Evolutionary conservation across 2,329 filamentous ascomycete genomes (phyloP).

Genomic region (Aspergillus niger): DNA sequence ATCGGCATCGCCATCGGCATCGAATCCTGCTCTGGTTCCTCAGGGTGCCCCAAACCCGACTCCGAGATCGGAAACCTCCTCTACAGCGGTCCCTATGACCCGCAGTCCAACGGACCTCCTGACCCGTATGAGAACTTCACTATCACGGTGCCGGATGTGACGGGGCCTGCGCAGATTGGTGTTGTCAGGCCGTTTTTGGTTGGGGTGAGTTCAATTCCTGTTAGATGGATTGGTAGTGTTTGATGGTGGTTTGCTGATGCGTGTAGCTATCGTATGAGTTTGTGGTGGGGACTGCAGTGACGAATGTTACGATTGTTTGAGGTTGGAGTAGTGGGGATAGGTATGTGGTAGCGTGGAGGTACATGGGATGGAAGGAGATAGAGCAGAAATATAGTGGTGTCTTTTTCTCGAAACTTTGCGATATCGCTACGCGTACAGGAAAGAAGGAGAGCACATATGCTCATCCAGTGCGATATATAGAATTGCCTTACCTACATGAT

Average conservation of each 20-base stretch:
- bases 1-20: conserved; percentile 1
- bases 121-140: neutral
- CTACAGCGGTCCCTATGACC: neutral
- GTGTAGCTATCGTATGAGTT: neutral
- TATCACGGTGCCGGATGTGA: neutral
- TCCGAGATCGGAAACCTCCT: neutral
- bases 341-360: neutral
- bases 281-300: neutral
- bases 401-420: no score
- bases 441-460: no score
- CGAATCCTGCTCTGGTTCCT: neutral
- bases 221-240: neutral
- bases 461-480: no score
- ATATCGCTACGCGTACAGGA: no score
- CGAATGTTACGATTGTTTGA: neutral
- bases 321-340: neutral
- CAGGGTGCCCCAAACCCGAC: neutral
- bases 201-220: neutral
- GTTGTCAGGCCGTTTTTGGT: neutral
- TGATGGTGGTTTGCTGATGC: neutral
- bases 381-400: no score
- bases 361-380: neutral
- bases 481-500: no score
- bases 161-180: neutral
- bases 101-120: neutral